Conservation (phyloP, 2,329 filamentous ascomycete genomes). For the Botrytis cinerea region DNA sequence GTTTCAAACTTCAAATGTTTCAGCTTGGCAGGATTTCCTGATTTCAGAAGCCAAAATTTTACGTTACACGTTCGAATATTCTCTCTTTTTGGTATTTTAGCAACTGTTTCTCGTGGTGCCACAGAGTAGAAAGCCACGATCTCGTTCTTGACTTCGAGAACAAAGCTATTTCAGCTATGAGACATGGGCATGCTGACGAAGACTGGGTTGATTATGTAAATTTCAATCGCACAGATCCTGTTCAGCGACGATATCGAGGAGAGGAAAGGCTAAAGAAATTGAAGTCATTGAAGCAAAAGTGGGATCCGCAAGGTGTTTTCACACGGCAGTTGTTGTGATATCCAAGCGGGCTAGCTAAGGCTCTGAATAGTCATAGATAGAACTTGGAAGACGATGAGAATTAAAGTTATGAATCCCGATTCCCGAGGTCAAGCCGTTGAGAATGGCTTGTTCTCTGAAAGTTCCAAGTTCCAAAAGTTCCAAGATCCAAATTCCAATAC, state of each 20-base stretch:
- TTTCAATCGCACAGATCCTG: neutral
- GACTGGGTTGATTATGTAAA: neutral
- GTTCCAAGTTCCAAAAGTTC: neutral
- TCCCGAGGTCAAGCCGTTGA: conserved; percentile 1
- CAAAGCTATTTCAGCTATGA: neutral
- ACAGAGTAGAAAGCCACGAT: neutral
- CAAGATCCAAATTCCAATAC: neutral
- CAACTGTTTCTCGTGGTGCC: neutral
- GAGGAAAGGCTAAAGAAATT: neutral
- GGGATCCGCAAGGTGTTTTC: conserved; percentile 8
- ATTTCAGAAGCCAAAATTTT: neutral
- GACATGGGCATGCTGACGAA: neutral
- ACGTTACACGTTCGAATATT: neutral
- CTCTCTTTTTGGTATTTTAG: neutral
- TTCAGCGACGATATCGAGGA: neutral
- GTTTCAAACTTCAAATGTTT: neutral
- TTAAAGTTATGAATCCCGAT: neutral
- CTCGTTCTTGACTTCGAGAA: conserved; percentile 1
- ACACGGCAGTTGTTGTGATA: neutral
- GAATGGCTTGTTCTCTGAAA: neutral
- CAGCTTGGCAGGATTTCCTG: neutral
- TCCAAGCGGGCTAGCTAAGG: neutral
- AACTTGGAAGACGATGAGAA: neutral
- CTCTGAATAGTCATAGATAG: neutral
- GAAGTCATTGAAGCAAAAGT: neutral